These are phyloP conservation scores for Aspergillus mulundensis DNA, from an alignment of 495 filamentous ascomycete species.

Conservation along the genomic window DNA sequence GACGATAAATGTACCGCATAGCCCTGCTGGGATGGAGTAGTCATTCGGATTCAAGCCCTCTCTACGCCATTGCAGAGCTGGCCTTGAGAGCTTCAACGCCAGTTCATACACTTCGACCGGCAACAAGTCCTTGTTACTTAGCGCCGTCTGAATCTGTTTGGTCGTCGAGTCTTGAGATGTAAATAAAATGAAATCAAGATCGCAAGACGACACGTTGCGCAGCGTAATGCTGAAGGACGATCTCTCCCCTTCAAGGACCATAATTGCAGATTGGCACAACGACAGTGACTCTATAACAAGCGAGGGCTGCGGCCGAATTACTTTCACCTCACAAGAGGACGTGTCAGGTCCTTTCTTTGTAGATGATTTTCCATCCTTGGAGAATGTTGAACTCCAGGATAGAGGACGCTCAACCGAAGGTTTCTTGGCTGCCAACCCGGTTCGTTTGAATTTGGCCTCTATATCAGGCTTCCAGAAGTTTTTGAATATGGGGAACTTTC, in stretches of 20 bases:
- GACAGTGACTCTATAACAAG: constrained; percentile 70
- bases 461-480: constrained; percentile 68
- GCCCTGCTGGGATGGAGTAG: constrained; percentile 62
- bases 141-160: constrained; percentile 65
- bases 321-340: constrained; percentile 51
- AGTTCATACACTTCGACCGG: constrained; percentile 79
- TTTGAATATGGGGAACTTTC: constrained; percentile 77
- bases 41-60: constrained; percentile 43
- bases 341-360: constrained; percentile 35
- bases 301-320: constrained; percentile 73
- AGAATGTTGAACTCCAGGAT: constrained; percentile 49
- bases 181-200: constrained; percentile 79
- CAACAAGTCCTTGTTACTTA: constrained; percentile 70
- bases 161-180: constrained; percentile 88
- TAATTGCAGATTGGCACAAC: constrained; percentile 79
- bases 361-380: constrained; percentile 37
- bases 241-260: constrained; percentile 85
- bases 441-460: constrained; percentile 70
- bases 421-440: constrained; percentile 60
- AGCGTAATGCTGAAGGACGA: constrained; percentile 74
- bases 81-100: constrained; percentile 71
- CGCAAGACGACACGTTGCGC: constrained; percentile 69
- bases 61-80: constrained; percentile 63
- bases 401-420: constrained; percentile 49
- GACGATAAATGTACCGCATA: constrained; percentile 69